phyloP scores from a whole-genome alignment of 306 rosid genomes.

The Elaeagnus macrophylla region DNA sequence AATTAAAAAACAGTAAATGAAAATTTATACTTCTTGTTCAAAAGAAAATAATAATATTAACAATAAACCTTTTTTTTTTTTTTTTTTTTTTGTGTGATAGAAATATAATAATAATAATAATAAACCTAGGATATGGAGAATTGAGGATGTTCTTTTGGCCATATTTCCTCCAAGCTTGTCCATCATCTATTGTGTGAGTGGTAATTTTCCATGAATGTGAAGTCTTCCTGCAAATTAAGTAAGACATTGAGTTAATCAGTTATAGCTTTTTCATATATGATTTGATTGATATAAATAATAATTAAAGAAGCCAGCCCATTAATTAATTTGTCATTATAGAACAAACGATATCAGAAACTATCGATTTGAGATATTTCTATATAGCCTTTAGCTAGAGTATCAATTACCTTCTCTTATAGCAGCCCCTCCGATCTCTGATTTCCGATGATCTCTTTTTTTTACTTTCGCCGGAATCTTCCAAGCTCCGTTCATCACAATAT shows the following conservation, averaged over 20 bases:
- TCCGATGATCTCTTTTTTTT: constrained; percentile 29
- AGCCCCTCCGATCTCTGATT: constrained; percentile 47
- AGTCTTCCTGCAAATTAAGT: constrained; percentile 37
- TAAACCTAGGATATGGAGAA: constrained; percentile 62
- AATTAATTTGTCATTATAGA: too few relatives aligned
- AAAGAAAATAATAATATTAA: too few relatives aligned
- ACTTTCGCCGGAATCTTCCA: constrained; percentile 28
- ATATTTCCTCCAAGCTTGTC: constrained; percentile 74
- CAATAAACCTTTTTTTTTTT: too few relatives aligned
- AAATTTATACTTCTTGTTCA: too few relatives aligned
- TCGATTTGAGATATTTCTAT: too few relatives aligned
- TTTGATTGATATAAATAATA: too few relatives aligned
- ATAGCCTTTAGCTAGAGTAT: neutral
- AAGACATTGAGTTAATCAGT: constrained; percentile 1
- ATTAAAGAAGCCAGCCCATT: too few relatives aligned
- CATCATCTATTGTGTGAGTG: constrained; percentile 33
- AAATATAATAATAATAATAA: too few relatives aligned
- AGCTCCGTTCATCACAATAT: constrained; percentile 31
- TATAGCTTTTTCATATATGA: neutral
- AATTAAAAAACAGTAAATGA: too few relatives aligned
- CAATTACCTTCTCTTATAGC: constrained; percentile 65
- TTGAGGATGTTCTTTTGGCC: constrained; percentile 79
- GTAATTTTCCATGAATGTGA: constrained; percentile 21
- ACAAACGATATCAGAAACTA: too few relatives aligned
- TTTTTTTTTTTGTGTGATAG: too few relatives aligned